Conservation (phyloP, 495 filamentous ascomycete genomes). For the Ramalina intermedia region DNA sequence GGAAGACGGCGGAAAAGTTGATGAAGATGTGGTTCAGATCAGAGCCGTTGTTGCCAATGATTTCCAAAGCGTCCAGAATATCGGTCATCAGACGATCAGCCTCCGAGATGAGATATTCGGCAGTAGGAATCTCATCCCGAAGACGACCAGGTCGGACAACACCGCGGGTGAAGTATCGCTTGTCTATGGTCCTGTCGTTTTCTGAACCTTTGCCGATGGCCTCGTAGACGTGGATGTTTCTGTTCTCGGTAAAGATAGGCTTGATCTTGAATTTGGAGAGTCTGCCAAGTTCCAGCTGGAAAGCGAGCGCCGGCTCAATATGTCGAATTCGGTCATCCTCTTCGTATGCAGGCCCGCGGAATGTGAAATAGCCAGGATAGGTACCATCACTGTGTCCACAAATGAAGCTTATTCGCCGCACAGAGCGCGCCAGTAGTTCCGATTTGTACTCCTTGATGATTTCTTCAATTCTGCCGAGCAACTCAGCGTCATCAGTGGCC, state of each 20-base stretch:
- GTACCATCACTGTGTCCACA: conserved; percentile 89
- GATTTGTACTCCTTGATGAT: conserved; percentile 72
- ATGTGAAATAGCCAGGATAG: conserved; percentile 95
- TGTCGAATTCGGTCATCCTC: conserved; percentile 95
- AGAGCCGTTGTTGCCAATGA: conserved; percentile 97
- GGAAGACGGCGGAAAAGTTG: conserved; percentile 95
- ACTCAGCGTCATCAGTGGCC: conserved; percentile 68
- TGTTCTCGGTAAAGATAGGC: conserved; percentile 96
- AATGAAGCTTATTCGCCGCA: conserved; percentile 89
- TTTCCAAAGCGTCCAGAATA: conserved; percentile 92
- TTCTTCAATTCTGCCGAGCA: conserved; percentile 54
- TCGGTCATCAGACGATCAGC: conserved; percentile 93
- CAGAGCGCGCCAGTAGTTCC: conserved; percentile 62
- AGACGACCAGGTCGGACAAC: conserved; percentile 85
- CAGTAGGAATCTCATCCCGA: conserved; percentile 90
- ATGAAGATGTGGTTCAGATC: conserved; percentile 99
- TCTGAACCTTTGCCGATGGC: conserved; percentile 86
- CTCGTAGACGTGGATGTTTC: conserved; percentile 97
- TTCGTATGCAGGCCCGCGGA: conserved; percentile 77
- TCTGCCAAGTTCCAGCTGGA: conserved; percentile 91
- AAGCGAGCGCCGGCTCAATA: conserved; percentile 87
- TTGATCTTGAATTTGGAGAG: conserved; percentile 95
- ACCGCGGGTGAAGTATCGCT: conserved; percentile 94
- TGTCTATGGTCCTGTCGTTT: conserved; percentile 56
- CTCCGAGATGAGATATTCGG: conserved; percentile 95